Evolutionary conservation across 202 grass and related monocot species (phyloP).

Genomic region (Brachypodium distachyon): DNA sequence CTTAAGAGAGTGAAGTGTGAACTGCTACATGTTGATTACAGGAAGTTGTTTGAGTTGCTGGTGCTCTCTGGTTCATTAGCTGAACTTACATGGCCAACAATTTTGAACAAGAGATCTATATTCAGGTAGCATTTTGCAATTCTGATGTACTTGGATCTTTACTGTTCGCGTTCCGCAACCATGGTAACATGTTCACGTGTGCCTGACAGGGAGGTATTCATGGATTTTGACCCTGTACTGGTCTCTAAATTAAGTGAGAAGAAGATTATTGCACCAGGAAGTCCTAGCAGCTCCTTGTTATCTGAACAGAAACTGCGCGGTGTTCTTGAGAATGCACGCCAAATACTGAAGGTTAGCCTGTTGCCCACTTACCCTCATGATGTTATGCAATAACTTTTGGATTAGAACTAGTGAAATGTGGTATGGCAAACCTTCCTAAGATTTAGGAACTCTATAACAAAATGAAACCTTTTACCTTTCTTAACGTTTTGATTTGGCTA

Average conservation of each 20-base stretch:
- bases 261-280: slow-evolving; percentile 74
- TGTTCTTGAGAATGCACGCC: slow-evolving; percentile 79
- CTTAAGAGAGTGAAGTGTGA: background rate
- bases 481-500: background rate
- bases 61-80: slow-evolving; percentile 88
- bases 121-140: slow-evolving; percentile 59
- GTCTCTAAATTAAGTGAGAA: slow-evolving; percentile 91
- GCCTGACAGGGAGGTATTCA: slow-evolving; percentile 77
- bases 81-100: slow-evolving; percentile 84
- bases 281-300: slow-evolving; percentile 59
- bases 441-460: background rate
- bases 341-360: slow-evolving; percentile 75
- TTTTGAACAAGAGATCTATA: slow-evolving; percentile 70
- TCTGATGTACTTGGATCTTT: background rate
- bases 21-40: slow-evolving; percentile 34
- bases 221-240: slow-evolving; percentile 81
- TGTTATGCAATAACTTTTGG: background rate
- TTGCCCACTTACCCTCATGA: background rate
- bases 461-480: background rate
- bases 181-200: slow-evolving; percentile 4
- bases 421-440: background rate
- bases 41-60: slow-evolving; percentile 93
- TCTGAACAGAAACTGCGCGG: slow-evolving; percentile 81
- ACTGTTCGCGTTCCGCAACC: background rate
- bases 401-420: background rate